A percentile compares a stretch with the other conserved stretches of the same genome.
phyloP scores from a whole-genome alignment of 208 protist species.

The Leishmania lainsoni region DNA sequence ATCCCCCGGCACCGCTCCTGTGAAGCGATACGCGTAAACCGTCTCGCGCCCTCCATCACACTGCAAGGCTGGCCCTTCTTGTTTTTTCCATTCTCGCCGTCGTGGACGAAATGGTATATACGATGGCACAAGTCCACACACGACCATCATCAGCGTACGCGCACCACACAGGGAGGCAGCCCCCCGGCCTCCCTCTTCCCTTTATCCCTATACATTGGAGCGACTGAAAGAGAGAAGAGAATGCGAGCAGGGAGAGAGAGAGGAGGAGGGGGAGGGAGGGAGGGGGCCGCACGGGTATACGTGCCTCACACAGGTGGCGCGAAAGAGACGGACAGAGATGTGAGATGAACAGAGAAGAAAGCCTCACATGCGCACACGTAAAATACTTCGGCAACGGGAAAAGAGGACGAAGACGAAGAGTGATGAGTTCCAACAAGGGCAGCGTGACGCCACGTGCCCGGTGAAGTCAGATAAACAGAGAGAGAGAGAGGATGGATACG shows the following conservation, averaged over 20 bases:
- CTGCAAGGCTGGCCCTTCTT: neutral
- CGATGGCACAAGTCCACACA: neutral
- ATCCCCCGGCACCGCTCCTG: no score
- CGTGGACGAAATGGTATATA: neutral
- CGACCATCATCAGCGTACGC: no score
- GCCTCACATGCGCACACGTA: no score
- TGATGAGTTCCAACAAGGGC: no score
- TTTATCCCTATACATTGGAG: neutral
- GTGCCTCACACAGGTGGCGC: neutral
- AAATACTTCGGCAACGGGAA: no score
- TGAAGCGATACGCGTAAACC: no score
- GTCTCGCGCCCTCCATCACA: neutral
- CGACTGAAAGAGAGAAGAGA: neutral
- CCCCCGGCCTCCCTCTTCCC: no score
- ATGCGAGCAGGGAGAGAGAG: neutral
- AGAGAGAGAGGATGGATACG: neutral
- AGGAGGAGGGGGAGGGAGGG: neutral
- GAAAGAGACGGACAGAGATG: neutral
- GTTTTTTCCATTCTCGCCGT: neutral
- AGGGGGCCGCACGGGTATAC: neutral
- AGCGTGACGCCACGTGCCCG: no score
- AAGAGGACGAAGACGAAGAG: no score
- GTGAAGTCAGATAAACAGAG: neutral
- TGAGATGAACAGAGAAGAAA: no score
- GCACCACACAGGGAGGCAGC: no score